Evolutionary conservation across 139 green algal species (phyloP), one percentile per base, ranked within the genome.

Genomic region (Ostreobium quekettii): DNA sequence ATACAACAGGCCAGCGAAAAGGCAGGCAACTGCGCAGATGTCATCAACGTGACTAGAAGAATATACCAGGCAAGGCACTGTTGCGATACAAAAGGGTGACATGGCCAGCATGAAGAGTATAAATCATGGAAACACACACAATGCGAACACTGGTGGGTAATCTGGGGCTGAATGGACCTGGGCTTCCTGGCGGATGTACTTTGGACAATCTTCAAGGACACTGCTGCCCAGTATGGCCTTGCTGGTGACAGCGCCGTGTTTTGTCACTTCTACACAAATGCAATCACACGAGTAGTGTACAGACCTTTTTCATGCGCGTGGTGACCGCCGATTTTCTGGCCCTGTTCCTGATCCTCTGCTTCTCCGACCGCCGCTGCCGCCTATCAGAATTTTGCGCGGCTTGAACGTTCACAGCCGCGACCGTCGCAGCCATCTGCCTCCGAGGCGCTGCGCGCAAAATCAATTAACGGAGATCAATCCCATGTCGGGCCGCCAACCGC

Each of bases 221-320:
- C 19, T 53, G 42, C 11, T 53, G 42, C 11, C 15, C 15, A 19
- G 42, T 26, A 26, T 11, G 19, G 42, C 15, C 11, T 24, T 30
- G 19, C 26, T 4, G 37, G 26, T 24, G 19, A 3, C 1, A 22
- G 30, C 32, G 4, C 11, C 26, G 29, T 1, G 64, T 36, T 3
- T 48, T 1, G 4, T 32, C 11, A 7, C 1, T 35, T 58, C 29
- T 28, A 32, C 3, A 30, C 38, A 33, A 1, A 1, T 32, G 19
- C 5, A 5, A 28, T 5, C 2, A 38, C 4, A 2, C 49, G 11
- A 33, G 26, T 7, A 1, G 26, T 1, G 15, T 3, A 2, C 63
- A 33, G 48, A 89, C 88, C 89, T 96, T 96, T 78, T 91, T 95
- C 59, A 93, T 89, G 57, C 86, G 69, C 3, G 89, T 96, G 15